Conservation (phyloP, 2,329 filamentous ascomycete species). For the Exserohilum turcica region DNA sequence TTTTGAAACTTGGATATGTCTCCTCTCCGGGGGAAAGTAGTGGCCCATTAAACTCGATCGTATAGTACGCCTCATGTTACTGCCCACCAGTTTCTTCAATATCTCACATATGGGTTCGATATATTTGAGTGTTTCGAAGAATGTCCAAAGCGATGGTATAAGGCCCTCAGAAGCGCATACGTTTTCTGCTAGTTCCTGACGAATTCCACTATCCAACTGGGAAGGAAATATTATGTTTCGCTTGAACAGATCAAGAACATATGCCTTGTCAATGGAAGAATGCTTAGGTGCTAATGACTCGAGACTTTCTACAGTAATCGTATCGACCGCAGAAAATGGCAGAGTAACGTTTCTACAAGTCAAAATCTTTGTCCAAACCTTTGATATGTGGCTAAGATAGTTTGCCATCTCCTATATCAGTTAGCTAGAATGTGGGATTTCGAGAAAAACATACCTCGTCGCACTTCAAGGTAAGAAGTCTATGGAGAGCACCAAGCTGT, state of each 20-base stretch:
- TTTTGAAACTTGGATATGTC: conserved; percentile 1
- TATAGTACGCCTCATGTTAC: conserved; percentile 15
- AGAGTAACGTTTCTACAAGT: conserved; percentile 3
- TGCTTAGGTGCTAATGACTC: conserved; percentile 12
- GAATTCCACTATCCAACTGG: conserved; percentile 1
- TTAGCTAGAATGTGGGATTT: conserved; percentile 2
- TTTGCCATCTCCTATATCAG: neutral
- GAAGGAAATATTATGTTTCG: conserved; percentile 12
- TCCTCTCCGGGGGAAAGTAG: conserved; percentile 10
- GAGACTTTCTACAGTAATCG: conserved; percentile 11
- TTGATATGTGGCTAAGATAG: neutral
- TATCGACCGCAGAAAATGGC: conserved; percentile 10
- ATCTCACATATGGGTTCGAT: conserved; percentile 16
- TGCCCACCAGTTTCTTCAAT: conserved; percentile 16
- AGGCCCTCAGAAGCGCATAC: conserved; percentile 6
- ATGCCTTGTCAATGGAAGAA: conserved; percentile 8
- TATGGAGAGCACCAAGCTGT: conserved; percentile 25
- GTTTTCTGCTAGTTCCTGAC: conserved; percentile 10
- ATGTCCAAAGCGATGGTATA: conserved; percentile 18
- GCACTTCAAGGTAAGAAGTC: conserved; percentile 24
- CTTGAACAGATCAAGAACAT: conserved; percentile 8
- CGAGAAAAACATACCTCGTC: conserved; percentile 17
- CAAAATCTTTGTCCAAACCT: neutral
- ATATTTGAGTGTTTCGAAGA: conserved; percentile 24
- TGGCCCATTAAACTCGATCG: conserved; percentile 9